Evolutionary conservation across 345 rosid genomes (phyloP), one percentile per base, ranked within the genome.

Genomic region (Combretum micranthum): DNA sequence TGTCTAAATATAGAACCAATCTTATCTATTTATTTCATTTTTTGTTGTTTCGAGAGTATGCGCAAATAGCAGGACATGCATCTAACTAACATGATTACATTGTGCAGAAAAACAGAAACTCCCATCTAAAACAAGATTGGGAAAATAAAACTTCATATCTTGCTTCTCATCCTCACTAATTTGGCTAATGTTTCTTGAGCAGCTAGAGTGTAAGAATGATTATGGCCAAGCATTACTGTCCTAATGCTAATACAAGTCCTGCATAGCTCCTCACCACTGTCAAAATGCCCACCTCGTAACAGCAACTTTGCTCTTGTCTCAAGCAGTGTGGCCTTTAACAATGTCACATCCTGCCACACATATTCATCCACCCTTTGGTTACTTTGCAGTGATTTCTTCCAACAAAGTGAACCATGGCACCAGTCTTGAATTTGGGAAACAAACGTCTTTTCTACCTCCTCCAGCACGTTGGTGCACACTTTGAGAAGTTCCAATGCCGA

Each of bases 161-260:
- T 88, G 80, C 92, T 86, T 67, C 95, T 81, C 96, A 86, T 84
- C 74, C 93, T 83, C 60, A 88, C 98, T 42, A 88, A 67, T 66
- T 83, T 88, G 42, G 93, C 86, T 17, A 88, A 75, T 64, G 95
- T 92, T 75, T 92, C 96, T 73, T 92, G 96, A 45, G 98, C 95
- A 65, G 95, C 81, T 66, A 92, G 69, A 53, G 96, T 92, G 22
- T 76, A 86, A 15, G 84, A 67, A 71, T 92, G 90, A 74, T 76
- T 86, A 60, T 92, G 93, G 14, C 95, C 95, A 26, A 92, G 85
- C 98, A 88, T 84, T 56, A 92, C 96, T 1, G 96, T 92, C 69
- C 92, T 70, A 61, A 92, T 86, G 59, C 98, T 92, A 44, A 84
- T 80, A 54, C 96, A 86, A 56, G 95, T 92, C 73, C 88, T 79